phyloP scores from a whole-genome alignment of 78 protist species.

The Polysphondylium violaceum region DNA sequence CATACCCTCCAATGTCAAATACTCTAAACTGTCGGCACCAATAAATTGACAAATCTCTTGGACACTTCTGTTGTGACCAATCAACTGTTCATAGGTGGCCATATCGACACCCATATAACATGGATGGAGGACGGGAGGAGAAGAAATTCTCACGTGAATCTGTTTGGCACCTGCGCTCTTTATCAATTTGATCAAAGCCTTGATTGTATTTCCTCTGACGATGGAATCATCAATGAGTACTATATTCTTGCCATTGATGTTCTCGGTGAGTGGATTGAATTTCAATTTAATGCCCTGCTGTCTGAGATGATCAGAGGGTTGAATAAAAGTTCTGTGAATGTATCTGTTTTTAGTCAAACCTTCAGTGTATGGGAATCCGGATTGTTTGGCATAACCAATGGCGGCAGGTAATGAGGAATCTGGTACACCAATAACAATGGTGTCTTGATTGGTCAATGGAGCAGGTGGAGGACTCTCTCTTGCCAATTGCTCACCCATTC shows the following conservation, averaged over 20 bases:
- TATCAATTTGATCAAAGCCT: slow-evolving; percentile 60
- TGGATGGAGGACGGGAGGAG: slow-evolving; percentile 81
- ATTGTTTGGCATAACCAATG: slow-evolving; percentile 79
- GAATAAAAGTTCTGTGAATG: slow-evolving; percentile 81
- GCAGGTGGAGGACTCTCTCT: slow-evolving; percentile 57
- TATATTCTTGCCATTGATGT: slow-evolving; percentile 59
- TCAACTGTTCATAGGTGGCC: slow-evolving; percentile 70
- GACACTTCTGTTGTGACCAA: slow-evolving; percentile 59
- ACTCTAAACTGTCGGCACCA: slow-evolving; percentile 71
- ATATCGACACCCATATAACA: slow-evolving; percentile 85
- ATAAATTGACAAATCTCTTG: slow-evolving; percentile 69
- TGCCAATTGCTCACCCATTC: slow-evolving; percentile 82
- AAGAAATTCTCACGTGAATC: slow-evolving; percentile 79
- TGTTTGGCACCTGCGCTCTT: slow-evolving; percentile 77
- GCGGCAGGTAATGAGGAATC: slow-evolving; percentile 83
- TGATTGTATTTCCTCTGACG: slow-evolving; percentile 77
- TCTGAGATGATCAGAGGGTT: slow-evolving; percentile 75
- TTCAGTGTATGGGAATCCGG: slow-evolving; percentile 65
- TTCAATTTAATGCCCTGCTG: slow-evolving; percentile 78
- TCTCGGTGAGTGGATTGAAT: slow-evolving; percentile 80
- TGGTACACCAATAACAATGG: slow-evolving; percentile 82
- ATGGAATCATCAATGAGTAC: slow-evolving; percentile 76
- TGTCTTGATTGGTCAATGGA: not conserved
- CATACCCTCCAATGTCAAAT: slow-evolving; percentile 60
- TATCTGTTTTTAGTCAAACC: slow-evolving; percentile 80